Percentiles rank a stretch among this genome's conserved stretches.
Evolutionary conservation across 371 early-diverging fungal genomes (phyloP).

Genomic region (Circinella umbellata): DNA sequence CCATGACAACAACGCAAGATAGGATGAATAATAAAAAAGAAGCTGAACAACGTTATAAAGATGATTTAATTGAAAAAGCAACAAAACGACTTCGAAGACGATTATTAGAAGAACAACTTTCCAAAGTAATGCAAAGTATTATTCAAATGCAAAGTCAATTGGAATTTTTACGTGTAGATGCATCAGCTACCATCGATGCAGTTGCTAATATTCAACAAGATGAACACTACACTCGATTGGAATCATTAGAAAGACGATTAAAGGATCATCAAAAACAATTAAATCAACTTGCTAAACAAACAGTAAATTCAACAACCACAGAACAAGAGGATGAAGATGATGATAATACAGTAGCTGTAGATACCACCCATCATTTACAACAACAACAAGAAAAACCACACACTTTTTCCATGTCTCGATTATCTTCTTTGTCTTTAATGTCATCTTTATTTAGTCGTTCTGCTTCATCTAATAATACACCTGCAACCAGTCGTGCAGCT

Average conservation of each 20-base stretch:
- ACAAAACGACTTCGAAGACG: conserved; percentile 28
- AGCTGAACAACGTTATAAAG: conserved; percentile 11
- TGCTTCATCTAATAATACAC: conserved; percentile 18
- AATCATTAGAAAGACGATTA: conserved; percentile 42
- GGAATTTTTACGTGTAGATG: conserved; percentile 34
- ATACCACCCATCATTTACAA: neutral
- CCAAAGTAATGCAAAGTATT: conserved; percentile 33
- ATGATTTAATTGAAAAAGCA: conserved; percentile 29
- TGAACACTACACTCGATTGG: conserved; percentile 30
- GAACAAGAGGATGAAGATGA: no score
- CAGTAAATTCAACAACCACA: no score
- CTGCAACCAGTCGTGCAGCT: neutral
- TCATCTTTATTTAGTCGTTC: conserved; percentile 42
- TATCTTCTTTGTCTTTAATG: conserved; percentile 36
- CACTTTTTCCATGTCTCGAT: conserved; percentile 35
- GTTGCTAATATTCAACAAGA: conserved; percentile 26
- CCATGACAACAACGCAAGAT: no score
- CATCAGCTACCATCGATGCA: conserved; percentile 36
- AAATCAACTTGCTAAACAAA: conserved; percentile 11
- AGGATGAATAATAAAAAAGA: neutral
- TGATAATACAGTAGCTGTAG: no score
- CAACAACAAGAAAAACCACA: conserved; percentile 15
- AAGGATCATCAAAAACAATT: conserved; percentile 22
- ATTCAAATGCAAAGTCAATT: conserved; percentile 31
- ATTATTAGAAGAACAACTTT: conserved; percentile 30